Base-by-base conservation (phyloP, 2,329 filamentous ascomycete genomes). In the Neofusicoccum parvum region DNA sequence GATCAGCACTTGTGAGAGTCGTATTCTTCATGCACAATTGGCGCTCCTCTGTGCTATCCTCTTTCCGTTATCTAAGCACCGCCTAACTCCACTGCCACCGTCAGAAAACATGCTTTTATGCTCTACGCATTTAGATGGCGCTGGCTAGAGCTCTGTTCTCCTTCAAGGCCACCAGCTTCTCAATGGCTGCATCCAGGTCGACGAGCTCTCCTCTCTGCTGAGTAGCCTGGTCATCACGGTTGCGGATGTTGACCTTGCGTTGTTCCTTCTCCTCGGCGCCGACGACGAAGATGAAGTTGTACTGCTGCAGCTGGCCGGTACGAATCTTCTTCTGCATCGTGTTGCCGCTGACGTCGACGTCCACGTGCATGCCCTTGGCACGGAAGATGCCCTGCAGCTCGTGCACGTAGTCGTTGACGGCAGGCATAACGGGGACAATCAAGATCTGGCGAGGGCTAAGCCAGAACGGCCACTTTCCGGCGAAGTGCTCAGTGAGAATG, bases 251-350 rank as follows among this genome's bases (percentile, higher is more conserved):
- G 68, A 89, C 86, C 3, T 83, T 82, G 66, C 85, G 80, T 20
- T 78, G 79, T 68, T 88, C 83, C 75, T 82, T 84, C 78, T 90
- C 87, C 72, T 86, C 80, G 3, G 86, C 87, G 65, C 87, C 87
- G 17, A 90, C 86, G 41, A 90, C 87, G 72, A 94, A 91, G 72
- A 93, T 91, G 78, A 91, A 93, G 82, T 94, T 94, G 82, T 94
- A 94, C 79, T 93, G 89, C 62, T 89, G 84, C 72, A 94, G 78
- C 79, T 95, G 92, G 14, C 88, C 92, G 65, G 86, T 93, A 71
- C 91, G 89, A 70, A 95, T 92, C 87, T 95, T 95, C 86, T 95
- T 94, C 78, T 92, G 89, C 80, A 95, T 87, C 6, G 91, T 95
- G 80, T 94, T 92, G 72, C 90, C 88, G 70, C 86, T 86, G 60